Percentiles rank a stretch among this genome's conserved stretches.
phyloP scores from a whole-genome alignment of 2,329 filamentous ascomycete genomes.

The Helotiales sp. region DNA sequence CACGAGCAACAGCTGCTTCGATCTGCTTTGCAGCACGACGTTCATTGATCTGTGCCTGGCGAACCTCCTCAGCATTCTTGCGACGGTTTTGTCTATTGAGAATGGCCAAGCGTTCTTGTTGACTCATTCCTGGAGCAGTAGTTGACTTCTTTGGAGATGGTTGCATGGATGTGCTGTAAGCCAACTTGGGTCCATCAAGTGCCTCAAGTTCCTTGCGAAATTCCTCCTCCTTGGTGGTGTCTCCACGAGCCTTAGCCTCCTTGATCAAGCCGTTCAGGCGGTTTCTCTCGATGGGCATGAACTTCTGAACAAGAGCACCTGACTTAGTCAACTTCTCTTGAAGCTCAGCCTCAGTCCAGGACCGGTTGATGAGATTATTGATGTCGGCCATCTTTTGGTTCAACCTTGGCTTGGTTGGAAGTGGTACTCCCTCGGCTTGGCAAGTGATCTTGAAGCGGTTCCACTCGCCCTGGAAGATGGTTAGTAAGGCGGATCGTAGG shows the following conservation, averaged over 20 bases:
- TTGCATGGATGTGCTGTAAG: conserved; percentile 70
- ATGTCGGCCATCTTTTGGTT: conserved; percentile 79
- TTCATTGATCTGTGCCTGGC: conserved; percentile 86
- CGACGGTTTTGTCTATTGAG: conserved; percentile 85
- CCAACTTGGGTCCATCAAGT: conserved; percentile 71
- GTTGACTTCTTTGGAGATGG: conserved; percentile 55
- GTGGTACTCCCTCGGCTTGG: conserved; percentile 69
- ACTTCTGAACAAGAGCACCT: conserved; percentile 68
- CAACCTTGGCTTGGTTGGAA: conserved; percentile 75
- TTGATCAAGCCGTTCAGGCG: conserved; percentile 68
- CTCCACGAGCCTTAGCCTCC: conserved; percentile 66
- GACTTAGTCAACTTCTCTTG: conserved; percentile 77
- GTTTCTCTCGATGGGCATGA: conserved; percentile 70
- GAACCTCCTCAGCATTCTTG: conserved; percentile 86
- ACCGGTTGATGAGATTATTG: conserved; percentile 76
- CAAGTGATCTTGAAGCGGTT: conserved; percentile 80
- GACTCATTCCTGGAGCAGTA: conserved; percentile 57
- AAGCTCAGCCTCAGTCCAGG: conserved; percentile 84
- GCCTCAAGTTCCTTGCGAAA: conserved; percentile 65
- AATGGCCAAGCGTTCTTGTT: conserved; percentile 82
- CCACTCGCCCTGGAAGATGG: conserved; percentile 67
- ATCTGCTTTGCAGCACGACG: conserved; percentile 65
- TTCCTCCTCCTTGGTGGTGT: conserved; percentile 60
- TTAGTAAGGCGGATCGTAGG: conserved; percentile 25
- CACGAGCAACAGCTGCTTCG: conserved; percentile 65